Base-by-base conservation (phyloP, 352 stramenopile genomes). In the Phytophthora meadii region DNA sequence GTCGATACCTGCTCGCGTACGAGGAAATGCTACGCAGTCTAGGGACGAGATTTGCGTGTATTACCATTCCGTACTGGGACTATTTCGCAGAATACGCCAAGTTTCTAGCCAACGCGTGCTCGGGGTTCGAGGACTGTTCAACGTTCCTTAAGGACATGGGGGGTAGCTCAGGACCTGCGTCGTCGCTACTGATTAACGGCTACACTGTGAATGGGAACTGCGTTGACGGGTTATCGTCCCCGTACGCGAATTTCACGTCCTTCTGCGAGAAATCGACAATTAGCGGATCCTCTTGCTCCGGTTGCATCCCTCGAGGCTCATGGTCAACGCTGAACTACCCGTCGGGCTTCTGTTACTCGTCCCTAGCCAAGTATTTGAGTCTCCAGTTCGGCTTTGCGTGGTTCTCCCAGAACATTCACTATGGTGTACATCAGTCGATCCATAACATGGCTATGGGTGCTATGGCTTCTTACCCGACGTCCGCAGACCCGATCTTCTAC, bases 401-500 rank as follows among this genome's bases (percentile, higher is more conserved):
- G 57, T 90, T 89, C 46, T 82, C 71, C 5, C 60, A 81, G 28
- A 89, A 88, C 46, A 67, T 92, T 22, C 81, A 91, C 57, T 81
- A 79, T 40, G 70, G 68, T 15, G 49, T 86, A 14, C 84, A 92
- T 56, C 83, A 90, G 40, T 77, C 78, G n/a, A 85, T 94, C 41
- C 85, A 94, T 66, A 89, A 83, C 50, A 61, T 72, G 17, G 68
- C 81, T 2, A 66, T 75, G 36, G 69, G 70, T 4, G 72, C 76
- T 4, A 85, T 94, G 70, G 73, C 60, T 12, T 81, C 71, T 15
- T 81, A 74, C n/a, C 62, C 63, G 4, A 77, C 77, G 8, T 61
- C 79, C 5, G 81, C 79, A 30, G 86, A 94, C 32, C 82, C 84
- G 9, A 81, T 93, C 46, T 94, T 89, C 70, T 93, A 83, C 73